These are phyloP conservation scores for Pythium phragmiticola DNA, from an alignment of 352 stramenopile species.

Conservation along the genomic window DNA sequence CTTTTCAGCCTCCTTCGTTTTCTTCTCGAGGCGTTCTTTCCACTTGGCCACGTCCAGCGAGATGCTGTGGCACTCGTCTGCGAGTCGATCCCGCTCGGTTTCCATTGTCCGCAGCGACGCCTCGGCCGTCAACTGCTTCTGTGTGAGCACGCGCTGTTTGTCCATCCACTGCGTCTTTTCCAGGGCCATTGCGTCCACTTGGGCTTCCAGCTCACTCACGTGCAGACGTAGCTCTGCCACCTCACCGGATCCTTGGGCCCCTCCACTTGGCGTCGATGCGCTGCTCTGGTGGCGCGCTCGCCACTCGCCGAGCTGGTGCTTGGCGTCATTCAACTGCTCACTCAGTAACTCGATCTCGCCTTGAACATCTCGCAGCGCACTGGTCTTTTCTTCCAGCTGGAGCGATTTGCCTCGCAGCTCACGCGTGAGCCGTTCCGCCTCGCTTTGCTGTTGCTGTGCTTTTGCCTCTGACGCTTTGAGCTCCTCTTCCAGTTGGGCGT, in stretches of 20 bases:
- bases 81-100: conserved; percentile 25
- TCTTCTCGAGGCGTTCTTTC: conserved; percentile 35
- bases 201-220: conserved; percentile 29
- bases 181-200: conserved; percentile 24
- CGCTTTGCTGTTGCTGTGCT: conserved; percentile 21
- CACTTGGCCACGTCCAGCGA: conserved; percentile 31
- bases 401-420: conserved; percentile 23
- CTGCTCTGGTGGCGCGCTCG: conserved; percentile 5
- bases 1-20: conserved; percentile 36
- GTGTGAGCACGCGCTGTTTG: conserved; percentile 29
- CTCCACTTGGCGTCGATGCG: conserved; percentile 1
- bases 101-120: conserved; percentile 7
- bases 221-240: conserved; percentile 24
- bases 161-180: conserved; percentile 38
- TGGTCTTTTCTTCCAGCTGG: conserved; percentile 30
- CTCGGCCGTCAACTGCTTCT: conserved; percentile 27
- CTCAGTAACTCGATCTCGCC: conserved; percentile 31
- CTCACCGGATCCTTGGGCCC: conserved; percentile 7
- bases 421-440: conserved; percentile 21
- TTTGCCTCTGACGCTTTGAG: conserved; percentile 25
- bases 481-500: conserved; percentile 34
- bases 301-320: conserved; percentile 21
- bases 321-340: conserved; percentile 33
- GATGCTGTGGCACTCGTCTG: conserved; percentile 21
- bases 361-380: conserved; percentile 25